phyloP scores from a whole-genome alignment of 1,284 basidiomycete species.

The Heterobasidion occidentale region DNA sequence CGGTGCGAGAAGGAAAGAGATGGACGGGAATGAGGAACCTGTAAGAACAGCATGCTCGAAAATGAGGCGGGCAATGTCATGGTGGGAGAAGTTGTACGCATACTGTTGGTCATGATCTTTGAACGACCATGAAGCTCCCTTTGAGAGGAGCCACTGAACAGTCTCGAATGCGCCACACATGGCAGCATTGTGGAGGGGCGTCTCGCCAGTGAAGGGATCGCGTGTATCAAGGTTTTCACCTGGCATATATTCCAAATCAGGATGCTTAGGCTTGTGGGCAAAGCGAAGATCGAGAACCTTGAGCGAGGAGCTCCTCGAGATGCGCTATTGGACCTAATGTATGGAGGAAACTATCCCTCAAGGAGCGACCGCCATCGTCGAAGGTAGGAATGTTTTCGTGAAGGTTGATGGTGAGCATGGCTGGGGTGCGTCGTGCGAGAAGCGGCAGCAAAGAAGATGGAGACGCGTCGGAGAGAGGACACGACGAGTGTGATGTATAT shows the following conservation, averaged over 20 bases:
- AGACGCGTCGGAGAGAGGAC: no score
- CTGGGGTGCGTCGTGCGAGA: no score
- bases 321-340: no score
- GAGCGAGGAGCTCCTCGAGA: no score
- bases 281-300: no score
- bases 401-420: no score
- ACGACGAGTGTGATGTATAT: no score
- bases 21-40: not conserved
- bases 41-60: not conserved
- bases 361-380: no score
- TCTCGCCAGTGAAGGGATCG: not conserved
- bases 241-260: not conserved
- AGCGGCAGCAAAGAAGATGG: no score
- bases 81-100: not conserved
- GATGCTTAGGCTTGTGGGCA: no score
- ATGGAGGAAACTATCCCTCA: no score
- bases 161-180: not conserved
- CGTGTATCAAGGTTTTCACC: not conserved
- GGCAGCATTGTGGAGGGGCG: not conserved
- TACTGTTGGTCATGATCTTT: not conserved
- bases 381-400: no score
- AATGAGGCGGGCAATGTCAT: not conserved
- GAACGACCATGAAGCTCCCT: not conserved
- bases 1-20: not conserved
- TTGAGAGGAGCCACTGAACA: not conserved